Evolutionary conservation across 2,329 filamentous ascomycete genomes (phyloP).

Genomic region (Apiospora saccharicola): DNA sequence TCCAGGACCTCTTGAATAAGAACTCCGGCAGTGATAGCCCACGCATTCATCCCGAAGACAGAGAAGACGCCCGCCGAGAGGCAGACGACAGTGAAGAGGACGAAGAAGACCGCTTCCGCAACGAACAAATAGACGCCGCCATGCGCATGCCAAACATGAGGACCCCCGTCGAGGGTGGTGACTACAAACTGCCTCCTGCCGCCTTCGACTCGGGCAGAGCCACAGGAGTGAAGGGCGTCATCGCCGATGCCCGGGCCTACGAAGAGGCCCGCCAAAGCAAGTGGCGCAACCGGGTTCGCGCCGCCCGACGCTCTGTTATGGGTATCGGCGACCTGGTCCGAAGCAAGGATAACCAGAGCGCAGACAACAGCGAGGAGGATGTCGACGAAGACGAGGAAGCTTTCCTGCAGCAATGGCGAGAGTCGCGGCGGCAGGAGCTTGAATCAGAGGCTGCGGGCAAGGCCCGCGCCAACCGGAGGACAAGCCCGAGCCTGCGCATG

Average conservation of each 20-base stretch:
- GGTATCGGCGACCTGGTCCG: slow-evolving; percentile 49
- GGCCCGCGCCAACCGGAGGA: slow-evolving; percentile 67
- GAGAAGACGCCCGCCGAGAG: slow-evolving; percentile 52
- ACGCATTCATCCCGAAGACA: slow-evolving; percentile 66
- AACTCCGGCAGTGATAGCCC: slow-evolving; percentile 51
- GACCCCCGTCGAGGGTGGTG: slow-evolving; percentile 50
- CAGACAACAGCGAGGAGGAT: slow-evolving; percentile 50
- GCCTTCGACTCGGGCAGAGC: slow-evolving; percentile 73
- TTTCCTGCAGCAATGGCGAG: slow-evolving; percentile 87
- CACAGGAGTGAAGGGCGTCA: slow-evolving; percentile 87
- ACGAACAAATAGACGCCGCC: slow-evolving; percentile 65
- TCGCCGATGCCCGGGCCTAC: slow-evolving; percentile 81
- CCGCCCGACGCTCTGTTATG: slow-evolving; percentile 63
- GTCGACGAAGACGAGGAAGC: slow-evolving; percentile 73
- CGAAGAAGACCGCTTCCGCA: slow-evolving; percentile 61
- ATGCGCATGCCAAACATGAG: slow-evolving; percentile 69
- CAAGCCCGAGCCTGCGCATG: slow-evolving; percentile 77
- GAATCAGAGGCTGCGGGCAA: slow-evolving; percentile 67
- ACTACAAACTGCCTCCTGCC: slow-evolving; percentile 67
- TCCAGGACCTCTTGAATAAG: slow-evolving; percentile 67
- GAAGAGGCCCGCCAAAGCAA: slow-evolving; percentile 69
- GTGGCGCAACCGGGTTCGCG: slow-evolving; percentile 60
- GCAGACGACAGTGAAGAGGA: slow-evolving; percentile 55
- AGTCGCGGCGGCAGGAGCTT: slow-evolving; percentile 80
- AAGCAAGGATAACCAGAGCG: slow-evolving; percentile 42